phyloP scores from a whole-genome alignment of 352 stramenopile genomes.

The Globisporangium cederbergense region DNA sequence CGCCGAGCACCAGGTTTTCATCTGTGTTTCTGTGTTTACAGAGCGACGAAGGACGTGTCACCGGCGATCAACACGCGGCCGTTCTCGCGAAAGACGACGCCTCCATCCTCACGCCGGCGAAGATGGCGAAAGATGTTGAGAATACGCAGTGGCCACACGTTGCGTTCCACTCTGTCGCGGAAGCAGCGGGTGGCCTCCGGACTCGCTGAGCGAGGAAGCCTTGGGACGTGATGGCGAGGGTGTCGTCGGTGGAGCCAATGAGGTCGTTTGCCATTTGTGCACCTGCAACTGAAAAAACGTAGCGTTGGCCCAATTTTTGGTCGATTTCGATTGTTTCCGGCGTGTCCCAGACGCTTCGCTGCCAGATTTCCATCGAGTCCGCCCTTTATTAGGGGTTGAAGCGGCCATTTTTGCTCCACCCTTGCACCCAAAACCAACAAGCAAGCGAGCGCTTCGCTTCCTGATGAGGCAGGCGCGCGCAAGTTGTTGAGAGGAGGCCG shows the following conservation, averaged over 20 bases:
- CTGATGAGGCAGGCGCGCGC: too few species aligned
- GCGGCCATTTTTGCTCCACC: slow-evolving; percentile 2
- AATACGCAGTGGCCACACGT: slow-evolving; percentile 38
- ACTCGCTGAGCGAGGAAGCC: slow-evolving; percentile 27
- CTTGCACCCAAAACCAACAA: neutral
- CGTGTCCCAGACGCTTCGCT: neutral
- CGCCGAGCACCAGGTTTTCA: too few species aligned
- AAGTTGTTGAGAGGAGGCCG: neutral
- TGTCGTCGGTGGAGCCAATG: neutral
- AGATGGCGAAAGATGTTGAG: slow-evolving; percentile 48
- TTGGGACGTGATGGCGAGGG: neutral
- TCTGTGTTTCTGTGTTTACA: slow-evolving; percentile 10
- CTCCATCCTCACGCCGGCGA: slow-evolving; percentile 37
- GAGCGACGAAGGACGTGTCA: slow-evolving; percentile 56
- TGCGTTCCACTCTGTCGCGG: slow-evolving; percentile 55
- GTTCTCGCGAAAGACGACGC: slow-evolving; percentile 71
- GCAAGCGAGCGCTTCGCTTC: neutral
- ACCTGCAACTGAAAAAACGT: neutral
- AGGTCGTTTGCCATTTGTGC: neutral
- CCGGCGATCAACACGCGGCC: slow-evolving; percentile 65
- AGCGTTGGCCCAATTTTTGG: neutral
- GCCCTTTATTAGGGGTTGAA: slow-evolving; percentile 11
- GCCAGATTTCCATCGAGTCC: slow-evolving; percentile 5
- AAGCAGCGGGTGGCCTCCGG: slow-evolving; percentile 73
- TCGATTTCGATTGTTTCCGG: neutral